Evolutionary conservation across 2,329 filamentous ascomycete genomes (phyloP), one percentile per base, ranked within the genome.

Genomic region (Basipetospora sp.): DNA sequence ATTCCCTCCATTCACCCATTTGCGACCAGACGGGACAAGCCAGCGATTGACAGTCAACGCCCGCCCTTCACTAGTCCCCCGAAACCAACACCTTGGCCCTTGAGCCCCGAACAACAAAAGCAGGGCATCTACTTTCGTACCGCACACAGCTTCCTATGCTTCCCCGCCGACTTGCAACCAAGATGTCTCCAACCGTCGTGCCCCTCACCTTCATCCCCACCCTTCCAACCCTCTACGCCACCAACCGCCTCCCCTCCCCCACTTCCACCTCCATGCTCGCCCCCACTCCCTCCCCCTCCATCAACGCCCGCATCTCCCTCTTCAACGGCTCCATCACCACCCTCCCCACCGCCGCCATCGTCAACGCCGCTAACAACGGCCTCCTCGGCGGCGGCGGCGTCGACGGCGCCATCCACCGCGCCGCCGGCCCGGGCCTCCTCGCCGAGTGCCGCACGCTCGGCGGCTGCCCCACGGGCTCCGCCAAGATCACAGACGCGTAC

Each of bases 381-480:
- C 72, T 96, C 1, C 67, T 81, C 1, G 86, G 87, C 39, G 90
- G 90, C 38, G 85, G 86, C n/a, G 90, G 90, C 26, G 86, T 96
- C 13, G 80, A 87, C 51, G 81, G 80, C 29, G 81, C 86, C 19
- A 94, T 96, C 48, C 90, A 96, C 55, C 58, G 69, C 20, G 85
- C 80, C 29, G 88, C 90, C 1, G 90, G 90, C 0, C 70, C 61
- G 0, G 56, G 57, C 0, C 71, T 96, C 1, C 45, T 77, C 15
- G 51, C 63, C 8, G 88, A 90, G 60, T 94, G 88, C 57, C 57
- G 61, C n/a, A 67, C 55, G 0, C 65, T 94, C 2, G 53, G 66
- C 34, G 82, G 85, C 36, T 94, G 87, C 55, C 55, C 47, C 2
- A 88, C 83, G 0, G 88, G 90, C 36, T 64, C 71, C 18, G 82